Base-by-base conservation (phyloP, 768 basidiomycete species). In the Collybia sp. region DNA sequence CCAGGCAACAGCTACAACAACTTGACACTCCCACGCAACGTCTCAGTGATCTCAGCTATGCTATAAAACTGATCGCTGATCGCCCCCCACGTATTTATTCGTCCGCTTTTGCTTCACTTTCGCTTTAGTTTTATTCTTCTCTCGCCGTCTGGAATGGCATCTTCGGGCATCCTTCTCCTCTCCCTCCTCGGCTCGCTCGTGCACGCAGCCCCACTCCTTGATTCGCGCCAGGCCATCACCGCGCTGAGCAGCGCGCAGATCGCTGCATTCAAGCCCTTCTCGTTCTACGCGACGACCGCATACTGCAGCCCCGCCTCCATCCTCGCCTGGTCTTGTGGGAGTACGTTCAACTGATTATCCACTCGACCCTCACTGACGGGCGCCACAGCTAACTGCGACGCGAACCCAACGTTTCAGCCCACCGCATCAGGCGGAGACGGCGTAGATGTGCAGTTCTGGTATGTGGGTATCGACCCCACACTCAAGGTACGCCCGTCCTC, bases 301-400 rank as follows among this genome's bases (percentile, higher is more conserved):
- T 79, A 80, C 50, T 82, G 80, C 48, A 45, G 61, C 11, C 69
- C 77, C 3, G 46, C 62, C 6, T 48, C 58, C 19, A 77, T 75
- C 5, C 43, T 69, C 33, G 57, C 64, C 19, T 82, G 80, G 80
- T 53, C 62, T 30, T 82, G 79, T 51, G 80, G 80, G 54, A 48
- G 79, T 77, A 50, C 13, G 35, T 37, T 34, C 48, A 25, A 25
- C 25, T 8, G 8, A 25, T 25, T n/a, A 8, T 25, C 25, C 40
- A 17, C 40, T 41, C 19, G 40, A 47, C 1, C 43, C 41, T 4
- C 11, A 2, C 36, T 32, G 3, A n/a, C 31, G 5, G 20, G 11
- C 37, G 16, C 10, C 38, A 13, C 42, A 73, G 74, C 56, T 1
- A 68, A 64, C 44, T 76, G 75, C 45, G 45, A 60, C 11, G 66